These are phyloP conservation scores for Silene conica DNA, from an alignment of 148 eudicot genomes.

Conservation along the genomic window DNA sequence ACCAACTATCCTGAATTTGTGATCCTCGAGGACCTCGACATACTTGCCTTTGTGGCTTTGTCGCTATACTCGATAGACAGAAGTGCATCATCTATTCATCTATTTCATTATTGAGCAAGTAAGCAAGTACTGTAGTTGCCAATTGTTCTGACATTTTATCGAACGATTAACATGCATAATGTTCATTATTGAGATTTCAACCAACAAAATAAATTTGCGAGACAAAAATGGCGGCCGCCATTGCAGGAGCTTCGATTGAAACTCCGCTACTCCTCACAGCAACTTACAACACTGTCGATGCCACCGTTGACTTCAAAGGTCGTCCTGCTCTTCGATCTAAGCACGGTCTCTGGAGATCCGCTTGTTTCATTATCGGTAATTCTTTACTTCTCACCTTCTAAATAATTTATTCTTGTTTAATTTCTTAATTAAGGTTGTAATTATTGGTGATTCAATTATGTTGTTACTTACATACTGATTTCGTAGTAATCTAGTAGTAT, in stretches of 20 bases:
- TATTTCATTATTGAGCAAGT: too few relatives aligned
- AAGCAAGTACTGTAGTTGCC: too few relatives aligned
- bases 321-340: constrained; percentile 45
- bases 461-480: background rate
- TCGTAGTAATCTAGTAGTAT: too few relatives aligned
- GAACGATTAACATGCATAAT: too few relatives aligned
- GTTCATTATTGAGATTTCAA: background rate
- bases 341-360: constrained; percentile 66
- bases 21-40: too few relatives aligned
- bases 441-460: too few relatives aligned
- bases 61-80: too few relatives aligned
- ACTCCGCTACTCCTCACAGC: constrained; percentile 25
- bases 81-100: too few relatives aligned
- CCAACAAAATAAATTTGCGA: background rate
- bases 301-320: constrained; percentile 45
- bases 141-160: too few relatives aligned
- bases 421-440: background rate
- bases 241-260: background rate
- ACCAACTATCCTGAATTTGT: too few relatives aligned
- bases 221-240: constrained; percentile 23
- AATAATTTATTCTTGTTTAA: background rate
- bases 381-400: background rate
- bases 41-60: too few relatives aligned
- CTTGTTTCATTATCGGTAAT: constrained; percentile 59
- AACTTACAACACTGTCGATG: constrained; percentile 31